Percentiles rank a stretch among this genome's conserved stretches.
These are phyloP conservation scores for Colletotrichum sp. DNA, from an alignment of 2,329 filamentous ascomycete species.

Conservation along the genomic window DNA sequence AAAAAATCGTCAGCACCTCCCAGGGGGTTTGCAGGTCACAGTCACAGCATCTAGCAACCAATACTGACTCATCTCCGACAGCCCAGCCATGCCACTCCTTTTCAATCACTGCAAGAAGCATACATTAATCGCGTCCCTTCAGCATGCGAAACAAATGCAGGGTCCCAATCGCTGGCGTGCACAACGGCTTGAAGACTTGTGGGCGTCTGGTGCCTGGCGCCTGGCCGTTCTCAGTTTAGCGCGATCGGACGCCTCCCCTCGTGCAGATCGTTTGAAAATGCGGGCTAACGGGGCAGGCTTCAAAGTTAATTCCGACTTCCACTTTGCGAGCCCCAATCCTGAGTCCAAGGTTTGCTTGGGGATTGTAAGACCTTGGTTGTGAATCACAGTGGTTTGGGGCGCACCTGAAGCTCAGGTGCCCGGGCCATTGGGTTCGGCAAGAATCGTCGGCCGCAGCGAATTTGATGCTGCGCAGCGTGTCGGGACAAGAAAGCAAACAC, in stretches of 20 bases:
- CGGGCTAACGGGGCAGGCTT: background rate
- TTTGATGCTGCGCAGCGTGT: background rate
- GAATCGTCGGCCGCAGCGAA: background rate
- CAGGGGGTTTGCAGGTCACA: background rate
- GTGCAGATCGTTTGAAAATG: background rate
- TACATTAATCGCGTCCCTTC: background rate
- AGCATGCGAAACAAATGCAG: background rate
- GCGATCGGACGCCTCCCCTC: background rate
- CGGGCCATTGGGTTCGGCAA: background rate
- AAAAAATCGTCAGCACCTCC: background rate
- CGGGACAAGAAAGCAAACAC: background rate
- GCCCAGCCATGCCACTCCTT: background rate
- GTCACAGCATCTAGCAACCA: background rate
- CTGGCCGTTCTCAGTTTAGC: background rate
- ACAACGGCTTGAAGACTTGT: background rate
- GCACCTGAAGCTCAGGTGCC: background rate
- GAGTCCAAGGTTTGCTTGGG: background rate
- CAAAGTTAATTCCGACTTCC: background rate
- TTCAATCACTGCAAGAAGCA: background rate
- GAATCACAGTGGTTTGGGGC: background rate
- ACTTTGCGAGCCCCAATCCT: background rate
- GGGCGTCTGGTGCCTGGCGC: background rate
- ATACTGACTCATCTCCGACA: background rate
- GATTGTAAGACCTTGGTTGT: background rate
- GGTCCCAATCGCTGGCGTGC: background rate